These are phyloP conservation scores for Casuarina cunninghamiana DNA, from an alignment of 306 rosid species.

Conservation along the genomic window DNA sequence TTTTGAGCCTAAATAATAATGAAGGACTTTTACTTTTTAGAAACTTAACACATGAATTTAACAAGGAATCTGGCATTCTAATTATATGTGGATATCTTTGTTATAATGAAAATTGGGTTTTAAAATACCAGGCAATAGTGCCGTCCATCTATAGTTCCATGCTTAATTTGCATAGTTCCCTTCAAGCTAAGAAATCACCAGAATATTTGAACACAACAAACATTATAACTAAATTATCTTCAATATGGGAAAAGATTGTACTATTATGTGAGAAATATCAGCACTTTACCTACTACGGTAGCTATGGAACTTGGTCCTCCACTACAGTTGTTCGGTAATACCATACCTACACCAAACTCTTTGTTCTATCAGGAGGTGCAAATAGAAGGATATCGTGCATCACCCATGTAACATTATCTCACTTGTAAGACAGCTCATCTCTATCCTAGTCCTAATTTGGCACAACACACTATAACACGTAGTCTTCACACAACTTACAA, in stretches of 20 bases:
- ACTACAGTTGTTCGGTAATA: no score
- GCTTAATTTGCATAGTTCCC: slow-evolving; percentile 87
- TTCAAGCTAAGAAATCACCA: slow-evolving; percentile 89
- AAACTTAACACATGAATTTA: slow-evolving; percentile 7
- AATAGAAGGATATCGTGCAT: no score
- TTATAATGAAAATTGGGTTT: slow-evolving; percentile 14
- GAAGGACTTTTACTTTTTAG: slow-evolving; percentile 7
- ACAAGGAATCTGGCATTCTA: slow-evolving; percentile 2
- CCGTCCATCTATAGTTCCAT: slow-evolving; percentile 67
- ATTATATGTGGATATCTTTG: slow-evolving; percentile 1
- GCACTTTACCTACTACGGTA: no score
- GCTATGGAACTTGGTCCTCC: no score
- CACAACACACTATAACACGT: no score
- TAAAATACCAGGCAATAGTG: slow-evolving; percentile 76
- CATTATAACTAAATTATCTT: slow-evolving; percentile 16
- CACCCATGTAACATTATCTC: no score
- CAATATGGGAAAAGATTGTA: slow-evolving; percentile 3
- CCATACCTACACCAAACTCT: no score
- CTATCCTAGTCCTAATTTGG: no score
- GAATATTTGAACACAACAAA: slow-evolving; percentile 49
- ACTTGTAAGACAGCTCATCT: no score
- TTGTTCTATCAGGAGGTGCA: no score
- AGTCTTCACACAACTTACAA: no score
- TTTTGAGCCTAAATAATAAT: neutral
- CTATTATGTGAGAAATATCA: neutral